phyloP scores from a whole-genome alignment of 2,329 filamentous ascomycete species.

The Penicillium rolfsii region DNA sequence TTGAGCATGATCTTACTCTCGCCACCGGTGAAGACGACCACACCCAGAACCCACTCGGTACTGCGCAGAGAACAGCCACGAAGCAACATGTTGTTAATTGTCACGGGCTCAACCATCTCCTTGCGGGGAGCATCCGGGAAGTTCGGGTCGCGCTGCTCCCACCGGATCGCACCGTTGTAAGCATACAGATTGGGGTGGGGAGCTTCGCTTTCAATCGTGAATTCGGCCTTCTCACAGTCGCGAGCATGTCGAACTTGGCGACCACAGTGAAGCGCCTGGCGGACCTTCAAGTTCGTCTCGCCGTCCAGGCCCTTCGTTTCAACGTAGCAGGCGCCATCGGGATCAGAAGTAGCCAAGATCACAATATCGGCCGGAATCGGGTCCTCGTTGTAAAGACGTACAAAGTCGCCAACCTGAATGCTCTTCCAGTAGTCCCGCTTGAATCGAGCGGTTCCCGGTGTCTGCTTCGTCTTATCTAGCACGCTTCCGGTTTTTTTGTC shows the following conservation, averaged over 20 bases:
- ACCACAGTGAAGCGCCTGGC: conserved; percentile 85
- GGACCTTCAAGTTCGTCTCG: conserved; percentile 95
- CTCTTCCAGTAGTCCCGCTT: conserved; percentile 96
- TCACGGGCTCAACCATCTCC: conserved; percentile 88
- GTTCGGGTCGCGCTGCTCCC: conserved; percentile 72
- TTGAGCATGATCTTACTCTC: conserved; percentile 99
- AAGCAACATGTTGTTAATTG: conserved; percentile 92
- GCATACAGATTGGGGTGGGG: conserved; percentile 94
- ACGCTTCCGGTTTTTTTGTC: conserved; percentile 64
- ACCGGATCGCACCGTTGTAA: conserved; percentile 87
- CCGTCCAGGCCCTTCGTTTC: conserved; percentile 98
- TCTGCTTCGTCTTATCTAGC: conserved; percentile 70
- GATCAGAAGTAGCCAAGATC: conserved; percentile 88
- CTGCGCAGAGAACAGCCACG: conserved; percentile 93
- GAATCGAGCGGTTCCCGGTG: conserved; percentile 76
- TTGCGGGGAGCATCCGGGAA: conserved; percentile 65
- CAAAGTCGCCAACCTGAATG: conserved; percentile 91
- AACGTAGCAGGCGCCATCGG: conserved; percentile 93
- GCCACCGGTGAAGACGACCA: conserved; percentile 91
- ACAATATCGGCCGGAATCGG: conserved; percentile 93
- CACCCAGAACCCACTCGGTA: conserved; percentile 91
- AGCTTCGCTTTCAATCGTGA: conserved; percentile 84
- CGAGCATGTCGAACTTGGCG: conserved; percentile 81
- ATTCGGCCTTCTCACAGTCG: conserved; percentile 88
- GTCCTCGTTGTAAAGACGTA: conserved; percentile 94